These are phyloP conservation scores for Chaetomiaceae sp. DNA, from an alignment of 2,329 filamentous ascomycete genomes.

Conservation along the genomic window DNA sequence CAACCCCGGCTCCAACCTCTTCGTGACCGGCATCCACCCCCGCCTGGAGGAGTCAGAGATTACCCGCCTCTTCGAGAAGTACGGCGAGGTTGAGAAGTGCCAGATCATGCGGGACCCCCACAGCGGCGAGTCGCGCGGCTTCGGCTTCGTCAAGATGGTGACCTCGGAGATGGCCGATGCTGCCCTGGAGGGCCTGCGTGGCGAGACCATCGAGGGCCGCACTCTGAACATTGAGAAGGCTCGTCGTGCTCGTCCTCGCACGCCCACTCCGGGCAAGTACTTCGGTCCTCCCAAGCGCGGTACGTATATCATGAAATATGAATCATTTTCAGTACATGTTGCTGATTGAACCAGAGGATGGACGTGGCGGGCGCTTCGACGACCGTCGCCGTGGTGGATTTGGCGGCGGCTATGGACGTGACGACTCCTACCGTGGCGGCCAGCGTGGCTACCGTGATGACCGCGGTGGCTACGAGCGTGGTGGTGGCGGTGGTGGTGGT, in stretches of 20 bases:
- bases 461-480: slow-evolving; percentile 43
- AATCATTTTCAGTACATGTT: neutral
- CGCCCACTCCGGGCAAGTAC: slow-evolving; percentile 97
- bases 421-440: slow-evolving; percentile 51
- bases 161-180: slow-evolving; percentile 92
- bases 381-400: slow-evolving; percentile 56
- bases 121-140: slow-evolving; percentile 96
- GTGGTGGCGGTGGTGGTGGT: slow-evolving; percentile 40
- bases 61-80: slow-evolving; percentile 94
- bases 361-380: slow-evolving; percentile 52
- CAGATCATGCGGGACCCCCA: slow-evolving; percentile 99
- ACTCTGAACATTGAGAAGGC: slow-evolving; percentile 99
- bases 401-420: slow-evolving; percentile 39
- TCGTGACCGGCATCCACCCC: slow-evolving; percentile 96
- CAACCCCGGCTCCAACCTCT: slow-evolving; percentile 96
- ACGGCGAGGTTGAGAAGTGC: slow-evolving; percentile 97
- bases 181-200: slow-evolving; percentile 91
- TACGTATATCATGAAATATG: slow-evolving; percentile 47
- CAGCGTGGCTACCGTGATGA: slow-evolving; percentile 29
- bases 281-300: slow-evolving; percentile 97
- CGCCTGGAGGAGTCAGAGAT: slow-evolving; percentile 85
- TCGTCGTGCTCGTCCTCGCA: slow-evolving; percentile 87
- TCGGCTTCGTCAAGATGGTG: slow-evolving; percentile 99
- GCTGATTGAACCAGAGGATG: neutral
- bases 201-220: slow-evolving; percentile 89